Evolutionary conservation across 805 yeast genomes (phyloP), one percentile per base, ranked within the genome.

Genomic region (Candida manassasensis): DNA sequence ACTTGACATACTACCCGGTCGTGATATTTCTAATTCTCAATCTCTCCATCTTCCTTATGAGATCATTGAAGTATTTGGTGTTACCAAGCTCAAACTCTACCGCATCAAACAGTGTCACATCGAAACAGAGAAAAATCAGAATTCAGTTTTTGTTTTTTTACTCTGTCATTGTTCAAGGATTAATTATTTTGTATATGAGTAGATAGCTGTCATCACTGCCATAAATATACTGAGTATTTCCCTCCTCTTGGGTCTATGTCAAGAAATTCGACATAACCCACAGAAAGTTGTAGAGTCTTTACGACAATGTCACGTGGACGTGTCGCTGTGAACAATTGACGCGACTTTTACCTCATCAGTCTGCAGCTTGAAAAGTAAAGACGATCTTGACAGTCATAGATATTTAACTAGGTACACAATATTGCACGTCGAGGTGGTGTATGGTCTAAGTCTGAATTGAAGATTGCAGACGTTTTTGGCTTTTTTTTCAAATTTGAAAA

Each of bases 121-220:
- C 77, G 28, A 76, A 77, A 17, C 83, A 82, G 40, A 75, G 87
- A 43, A 81, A 85, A 57, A 75, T 84, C 41, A 77, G 96, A 46
- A 82, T 93, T 40, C 95, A 90, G 51, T 90, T 84, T 55, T 65
- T 90, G 44, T 88, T 90, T 50, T 68, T 83, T 27, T 90, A 90
- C 58, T 80, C 95, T 6, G 86, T 87, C 49, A 69, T 84, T 11
- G 70, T 88, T 51, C 97, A 90, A 64, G 74, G 84, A 15, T 51
- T 78, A 13, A 64, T 86, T 36, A 77, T 88, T 65, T 80, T 90
- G 80, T 63, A 82, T 40, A 77, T 89, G 77, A 60, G 62, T 34
- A 44, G 56, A 29, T 57, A 45, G 31, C 27, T 19, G 10, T 7
- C 10, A 19, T 19, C 22, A 10, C 22, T 7, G 10, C 22, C 7